Conservation (phyloP, 2,329 filamentous ascomycete species). For the Pseudogymnoascus sp. region DNA sequence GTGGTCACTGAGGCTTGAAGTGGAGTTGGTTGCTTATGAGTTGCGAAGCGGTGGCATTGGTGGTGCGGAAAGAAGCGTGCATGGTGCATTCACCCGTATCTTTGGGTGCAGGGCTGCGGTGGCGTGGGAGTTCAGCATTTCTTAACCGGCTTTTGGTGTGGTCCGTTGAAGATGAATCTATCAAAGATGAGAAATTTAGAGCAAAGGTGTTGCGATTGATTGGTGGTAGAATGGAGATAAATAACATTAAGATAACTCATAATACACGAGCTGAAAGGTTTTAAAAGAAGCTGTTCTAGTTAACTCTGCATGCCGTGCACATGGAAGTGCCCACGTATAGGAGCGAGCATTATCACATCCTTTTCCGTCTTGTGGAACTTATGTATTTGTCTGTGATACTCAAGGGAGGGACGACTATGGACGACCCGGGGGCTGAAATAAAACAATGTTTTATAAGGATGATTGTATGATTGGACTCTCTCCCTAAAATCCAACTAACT, state of each 20-base stretch:
- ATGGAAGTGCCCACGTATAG: neutral
- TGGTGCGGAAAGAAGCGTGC: neutral
- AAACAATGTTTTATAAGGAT: neutral
- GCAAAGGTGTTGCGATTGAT: neutral
- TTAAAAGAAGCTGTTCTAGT: neutral
- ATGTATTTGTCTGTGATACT: neutral
- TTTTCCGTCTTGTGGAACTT: neutral
- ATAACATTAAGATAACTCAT: neutral
- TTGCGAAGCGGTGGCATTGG: neutral
- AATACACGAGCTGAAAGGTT: neutral
- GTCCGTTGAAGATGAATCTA: neutral
- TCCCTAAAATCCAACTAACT: neutral
- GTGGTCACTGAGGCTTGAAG: neutral
- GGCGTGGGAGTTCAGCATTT: neutral
- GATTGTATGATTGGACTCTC: neutral
- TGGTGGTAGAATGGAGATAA: neutral
- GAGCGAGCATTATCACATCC: neutral
- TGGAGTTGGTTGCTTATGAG: neutral
- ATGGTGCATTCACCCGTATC: neutral
- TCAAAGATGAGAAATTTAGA: neutral
- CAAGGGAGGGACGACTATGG: too few relatives aligned
- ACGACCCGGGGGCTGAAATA: too few relatives aligned
- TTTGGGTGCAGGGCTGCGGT: neutral
- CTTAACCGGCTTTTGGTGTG: neutral
- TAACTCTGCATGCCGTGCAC: neutral